A percentile compares a stretch with the other conserved stretches of the same genome.
Evolutionary conservation across 345 rosid species (phyloP).

Genomic region (Eutrema yunnanense): DNA sequence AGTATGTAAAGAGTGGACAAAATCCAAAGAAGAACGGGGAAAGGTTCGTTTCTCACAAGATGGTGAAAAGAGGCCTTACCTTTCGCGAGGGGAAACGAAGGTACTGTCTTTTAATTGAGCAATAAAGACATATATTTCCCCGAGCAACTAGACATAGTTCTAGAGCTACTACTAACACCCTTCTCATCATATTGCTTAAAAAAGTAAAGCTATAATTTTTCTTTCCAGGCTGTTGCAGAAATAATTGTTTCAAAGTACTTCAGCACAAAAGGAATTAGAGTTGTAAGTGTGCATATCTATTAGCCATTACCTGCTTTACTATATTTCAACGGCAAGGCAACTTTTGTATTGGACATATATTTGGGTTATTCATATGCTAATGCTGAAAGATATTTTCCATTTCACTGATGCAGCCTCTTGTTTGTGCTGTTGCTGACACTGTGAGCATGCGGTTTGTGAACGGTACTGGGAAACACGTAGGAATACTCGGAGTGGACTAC

Average conservation of each 20-base stretch:
- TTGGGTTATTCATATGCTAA: not conserved
- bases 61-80: slow-evolving; percentile 51
- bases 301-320: not conserved
- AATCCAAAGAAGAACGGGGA: slow-evolving; percentile 63
- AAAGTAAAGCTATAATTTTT: not conserved
- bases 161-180: not conserved
- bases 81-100: slow-evolving; percentile 75
- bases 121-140: not conserved
- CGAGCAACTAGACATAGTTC: not conserved
- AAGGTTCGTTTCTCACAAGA: slow-evolving; percentile 77
- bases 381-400: not conserved
- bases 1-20: slow-evolving; percentile 71
- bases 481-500: slow-evolving; percentile 81
- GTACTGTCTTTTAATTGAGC: slow-evolving; percentile 31
- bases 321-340: not conserved
- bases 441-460: slow-evolving; percentile 71
- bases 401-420: slow-evolving; percentile 43
- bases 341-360: not conserved
- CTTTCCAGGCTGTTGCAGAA: slow-evolving; percentile 71
- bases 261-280: slow-evolving; percentile 55
- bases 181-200: not conserved
- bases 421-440: slow-evolving; percentile 84
- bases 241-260: slow-evolving; percentile 71
- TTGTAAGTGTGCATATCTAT: slow-evolving; percentile 49
- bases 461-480: slow-evolving; percentile 50